Base-by-base conservation (phyloP, 78 protist species). In the Dictyostelium citrinum region DNA sequence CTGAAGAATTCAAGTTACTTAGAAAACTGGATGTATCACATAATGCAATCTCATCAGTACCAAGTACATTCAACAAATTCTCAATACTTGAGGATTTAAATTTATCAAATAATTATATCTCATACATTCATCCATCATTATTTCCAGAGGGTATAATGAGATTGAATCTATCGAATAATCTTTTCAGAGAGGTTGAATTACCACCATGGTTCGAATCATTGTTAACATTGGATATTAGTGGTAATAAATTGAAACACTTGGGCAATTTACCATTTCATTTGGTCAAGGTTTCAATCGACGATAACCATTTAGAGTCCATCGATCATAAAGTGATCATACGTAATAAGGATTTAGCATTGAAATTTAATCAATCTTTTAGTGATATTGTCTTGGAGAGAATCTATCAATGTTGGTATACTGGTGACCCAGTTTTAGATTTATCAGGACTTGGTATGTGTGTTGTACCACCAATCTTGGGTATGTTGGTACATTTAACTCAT, bases 201-300 rank as follows among this genome's bases (percentile, higher is more conserved):
- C 93, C 93, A 35, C 55, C 81, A 17, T 80, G 84, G 84, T 67
- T 78, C 20, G 93, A 88, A 16, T 41, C 39, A 16, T 31, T 88
- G 2, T 43, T 68, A 12, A 33, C 67, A 35, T 35, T 88, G 58
- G 83, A 88, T 20, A 11, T 88, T 0, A 29, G 72, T 17, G 81
- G 83, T 33, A 88, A 88, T 20, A 37, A 68, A 31, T 35, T 88
- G 27, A 37, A 82, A 22, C 33, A 46, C 55, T 27, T 88, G 9
- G 93, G 81, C 22, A 76, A 88, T n/a, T 35, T 88, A 24, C 93
- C 93, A 17, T 88, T 77, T 35, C 93, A 88, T 49, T 37, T 88
- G 39, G 49, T 83, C 0, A 35, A 24, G 1, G 71, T 88, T 0
- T 16, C 80, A 6, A 45, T 88, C 14, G 93, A 88, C 49, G 82